Evolutionary conservation across 140 eudicot species (phyloP).

Genomic region (Senecio squalidus): DNA sequence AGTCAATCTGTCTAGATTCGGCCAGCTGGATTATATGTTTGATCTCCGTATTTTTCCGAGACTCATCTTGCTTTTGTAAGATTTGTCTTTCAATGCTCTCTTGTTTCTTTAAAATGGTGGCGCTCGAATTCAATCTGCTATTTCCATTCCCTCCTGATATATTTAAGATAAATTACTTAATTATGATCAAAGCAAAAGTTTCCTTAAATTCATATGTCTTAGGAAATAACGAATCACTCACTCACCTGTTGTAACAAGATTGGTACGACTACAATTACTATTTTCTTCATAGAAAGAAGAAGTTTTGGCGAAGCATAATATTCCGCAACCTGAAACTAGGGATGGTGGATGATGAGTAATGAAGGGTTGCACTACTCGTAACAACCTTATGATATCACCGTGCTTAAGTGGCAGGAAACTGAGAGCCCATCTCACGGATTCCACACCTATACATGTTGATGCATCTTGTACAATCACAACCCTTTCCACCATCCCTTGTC

Average conservation of each 20-base stretch:
- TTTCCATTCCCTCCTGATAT: background rate
- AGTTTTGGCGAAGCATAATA: constrained; percentile 6
- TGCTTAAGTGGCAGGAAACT: constrained; percentile 16
- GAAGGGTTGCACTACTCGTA: constrained; percentile 31
- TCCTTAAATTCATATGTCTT: too few species aligned
- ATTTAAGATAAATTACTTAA: too few species aligned
- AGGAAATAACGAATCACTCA: too few species aligned
- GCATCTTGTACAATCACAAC: constrained; percentile 40
- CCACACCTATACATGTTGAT: constrained; percentile 8
- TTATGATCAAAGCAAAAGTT: too few species aligned
- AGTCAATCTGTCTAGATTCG: constrained; percentile 33
- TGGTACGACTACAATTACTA: background rate
- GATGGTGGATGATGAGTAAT: background rate
- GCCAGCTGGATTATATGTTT: constrained; percentile 10
- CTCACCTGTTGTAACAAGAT: background rate
- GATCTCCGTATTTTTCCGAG: constrained; percentile 14
- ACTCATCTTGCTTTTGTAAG: constrained; percentile 23
- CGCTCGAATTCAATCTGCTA: constrained; percentile 39
- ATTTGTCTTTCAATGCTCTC: constrained; percentile 27
- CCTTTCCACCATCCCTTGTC: constrained; percentile 14
- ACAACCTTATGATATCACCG: constrained; percentile 33
- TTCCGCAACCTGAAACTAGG: constrained; percentile 17
- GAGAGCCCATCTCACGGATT: constrained; percentile 14
- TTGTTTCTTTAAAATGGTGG: constrained; percentile 29
- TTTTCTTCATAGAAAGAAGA: background rate